Evolutionary conservation across 2,329 filamentous ascomycete species (phyloP), one percentile per base, ranked within the genome.

Genomic region (Talaromyces sp.): DNA sequence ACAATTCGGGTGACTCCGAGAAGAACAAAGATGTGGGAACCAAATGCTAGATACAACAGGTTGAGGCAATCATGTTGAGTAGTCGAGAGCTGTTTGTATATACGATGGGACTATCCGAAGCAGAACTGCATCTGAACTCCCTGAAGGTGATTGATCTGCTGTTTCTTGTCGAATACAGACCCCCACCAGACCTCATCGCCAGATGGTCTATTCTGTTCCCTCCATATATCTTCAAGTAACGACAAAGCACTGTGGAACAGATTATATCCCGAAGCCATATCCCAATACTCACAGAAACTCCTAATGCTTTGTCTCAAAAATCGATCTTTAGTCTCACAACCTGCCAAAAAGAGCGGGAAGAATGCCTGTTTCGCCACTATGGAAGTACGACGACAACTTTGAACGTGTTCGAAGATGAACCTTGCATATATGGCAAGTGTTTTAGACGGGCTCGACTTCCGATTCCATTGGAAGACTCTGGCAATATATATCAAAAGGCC

Each of bases 291-390:
- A 39, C 60, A 57, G 14, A 37, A 61, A 9, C 57, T 40, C 18
- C 14, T 28, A n/a, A 61, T 57, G 39, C 39, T 55, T 28, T 57
- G 39, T 14, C 40, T 40, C 39, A 37, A 48, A 39, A 44, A 31
- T 14, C 0, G 28, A 31, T 61, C 60, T 33, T 35, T 39, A 21
- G 31, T 61, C 42, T 61, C 60, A 54, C 60, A 55, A 2, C 60
- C 60, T 18, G 60, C 60, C 12, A 61, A 21, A 25, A 61, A 61
- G 3, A 61, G 39, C 6, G 60, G 60, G 12, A 61, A 33, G 2
- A 61, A 48, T 3, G 50, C 50, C 39, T 61, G 60, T 61, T 61
- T 61, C 11, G 54, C 48, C 11, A 61, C 12, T 23, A 61, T 56
- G 9, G 39, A 56, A 2, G 60, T 57, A 35, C 52, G 60, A 31